Conservation (phyloP, 768 basidiomycete species). For the Auriscalpium vulgare region DNA sequence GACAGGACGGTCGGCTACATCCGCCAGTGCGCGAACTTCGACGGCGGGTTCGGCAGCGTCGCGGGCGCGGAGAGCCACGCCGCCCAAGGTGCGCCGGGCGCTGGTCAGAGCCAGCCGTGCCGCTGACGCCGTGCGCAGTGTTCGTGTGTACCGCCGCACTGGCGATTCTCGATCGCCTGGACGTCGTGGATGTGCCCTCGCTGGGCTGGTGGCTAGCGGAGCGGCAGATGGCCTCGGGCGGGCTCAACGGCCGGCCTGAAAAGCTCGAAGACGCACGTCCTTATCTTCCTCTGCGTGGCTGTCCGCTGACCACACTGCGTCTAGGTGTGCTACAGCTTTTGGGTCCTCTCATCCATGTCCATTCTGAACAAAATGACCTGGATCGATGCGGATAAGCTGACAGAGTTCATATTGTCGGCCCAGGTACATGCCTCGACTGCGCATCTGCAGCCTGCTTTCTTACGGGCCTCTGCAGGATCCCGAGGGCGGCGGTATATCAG, state of each 20-base stretch:
- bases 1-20: constrained; percentile 70
- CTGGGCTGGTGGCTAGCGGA: constrained; percentile 93
- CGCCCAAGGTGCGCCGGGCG: constrained; percentile 56
- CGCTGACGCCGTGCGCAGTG: constrained; percentile 36
- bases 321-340: constrained; percentile 96
- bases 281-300: background rate
- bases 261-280: constrained; percentile 87
- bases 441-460: background rate
- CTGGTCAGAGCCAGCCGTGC: background rate
- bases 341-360: constrained; percentile 85
- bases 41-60: constrained; percentile 84
- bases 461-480: constrained; percentile 48
- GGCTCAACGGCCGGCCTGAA: constrained; percentile 94
- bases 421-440: constrained; percentile 44
- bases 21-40: constrained; percentile 78
- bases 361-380: constrained; percentile 78
- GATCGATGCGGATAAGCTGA: constrained; percentile 80
- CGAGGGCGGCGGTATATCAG: constrained; percentile 89
- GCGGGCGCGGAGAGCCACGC: constrained; percentile 92
- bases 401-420: constrained; percentile 78
- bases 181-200: constrained; percentile 71
- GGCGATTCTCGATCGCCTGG: constrained; percentile 78
- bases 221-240: constrained; percentile 87
- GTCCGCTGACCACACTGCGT: background rate
- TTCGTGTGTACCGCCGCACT: constrained; percentile 86